These are phyloP conservation scores for Bipolaris oryzae DNA, from an alignment of 2,329 filamentous ascomycete species.

Conservation along the genomic window DNA sequence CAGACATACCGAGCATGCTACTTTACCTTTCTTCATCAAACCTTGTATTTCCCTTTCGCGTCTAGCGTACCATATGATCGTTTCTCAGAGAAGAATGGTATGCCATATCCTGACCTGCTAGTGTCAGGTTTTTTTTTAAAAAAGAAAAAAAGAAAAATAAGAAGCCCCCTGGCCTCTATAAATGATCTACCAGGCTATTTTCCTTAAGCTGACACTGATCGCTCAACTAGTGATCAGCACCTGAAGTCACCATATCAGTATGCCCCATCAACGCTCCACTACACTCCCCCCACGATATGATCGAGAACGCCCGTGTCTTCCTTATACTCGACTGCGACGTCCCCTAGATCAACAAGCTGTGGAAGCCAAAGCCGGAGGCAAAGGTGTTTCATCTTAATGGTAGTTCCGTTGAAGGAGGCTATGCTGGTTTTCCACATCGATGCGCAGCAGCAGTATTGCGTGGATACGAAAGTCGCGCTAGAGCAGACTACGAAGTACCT, in stretches of 20 bases:
- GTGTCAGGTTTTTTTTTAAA: not conserved
- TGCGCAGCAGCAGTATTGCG: slow-evolving; percentile 58
- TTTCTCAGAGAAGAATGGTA: not conserved
- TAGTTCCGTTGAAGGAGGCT: slow-evolving; percentile 69
- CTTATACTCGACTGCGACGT: slow-evolving; percentile 88
- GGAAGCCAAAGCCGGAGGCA: slow-evolving; percentile 61
- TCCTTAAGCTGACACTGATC: not conserved
- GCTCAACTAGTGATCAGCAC: not conserved
- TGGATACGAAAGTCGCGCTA: slow-evolving; percentile 62
- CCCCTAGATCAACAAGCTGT: slow-evolving; percentile 86
- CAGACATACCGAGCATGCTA: not conserved
- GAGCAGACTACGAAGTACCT: slow-evolving; percentile 72
- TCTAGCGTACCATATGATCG: not conserved
- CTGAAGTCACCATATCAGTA: not conserved
- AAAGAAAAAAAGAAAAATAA: no score
- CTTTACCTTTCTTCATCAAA: not conserved
- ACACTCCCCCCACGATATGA: slow-evolving; percentile 60
- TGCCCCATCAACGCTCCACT: not conserved
- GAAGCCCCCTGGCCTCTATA: not conserved
- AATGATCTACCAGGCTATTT: not conserved
- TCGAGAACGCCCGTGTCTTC: slow-evolving; percentile 80
- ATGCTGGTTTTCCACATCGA: slow-evolving; percentile 65
- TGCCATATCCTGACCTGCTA: not conserved
- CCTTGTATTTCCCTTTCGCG: not conserved
- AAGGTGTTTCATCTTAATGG: slow-evolving; percentile 69